phyloP scores from a whole-genome alignment of 441 rosid genomes.

The Adansonia grandidieri region DNA sequence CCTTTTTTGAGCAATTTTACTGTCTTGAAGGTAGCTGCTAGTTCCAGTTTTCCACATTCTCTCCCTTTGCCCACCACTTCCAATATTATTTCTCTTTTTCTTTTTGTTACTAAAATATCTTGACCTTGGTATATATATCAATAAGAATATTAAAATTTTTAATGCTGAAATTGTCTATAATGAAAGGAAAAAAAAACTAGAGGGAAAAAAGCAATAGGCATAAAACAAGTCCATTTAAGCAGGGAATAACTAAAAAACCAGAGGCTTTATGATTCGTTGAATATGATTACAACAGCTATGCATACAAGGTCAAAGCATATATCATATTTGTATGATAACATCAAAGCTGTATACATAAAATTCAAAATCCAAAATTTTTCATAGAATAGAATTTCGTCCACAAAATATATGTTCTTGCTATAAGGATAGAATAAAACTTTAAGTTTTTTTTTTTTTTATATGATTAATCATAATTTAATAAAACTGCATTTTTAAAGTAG shows the following conservation, averaged over 20 bases:
- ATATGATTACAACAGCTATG: neutral
- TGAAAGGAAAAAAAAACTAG: neutral
- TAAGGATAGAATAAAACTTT: neutral
- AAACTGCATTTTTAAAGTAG: neutral
- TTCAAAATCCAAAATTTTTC: neutral
- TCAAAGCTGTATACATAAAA: neutral
- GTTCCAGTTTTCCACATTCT: constrained; percentile 6
- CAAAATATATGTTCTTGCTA: neutral
- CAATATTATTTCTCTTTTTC: neutral
- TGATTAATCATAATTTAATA: neutral
- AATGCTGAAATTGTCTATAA: neutral
- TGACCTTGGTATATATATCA: neutral
- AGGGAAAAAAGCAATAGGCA: neutral
- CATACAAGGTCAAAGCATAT: neutral
- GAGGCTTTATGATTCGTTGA: neutral
- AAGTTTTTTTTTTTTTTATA: too few relatives aligned
- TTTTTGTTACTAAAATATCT: neutral
- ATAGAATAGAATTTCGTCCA: neutral
- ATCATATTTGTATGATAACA: neutral
- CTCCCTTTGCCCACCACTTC: neutral
- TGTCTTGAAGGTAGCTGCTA: neutral
- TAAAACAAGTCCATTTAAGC: neutral
- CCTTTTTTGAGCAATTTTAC: neutral
- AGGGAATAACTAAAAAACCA: neutral
- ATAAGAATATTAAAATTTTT: neutral